Conservation (phyloP, 164 flowering plant species). For the Echeveria elegans region DNA sequence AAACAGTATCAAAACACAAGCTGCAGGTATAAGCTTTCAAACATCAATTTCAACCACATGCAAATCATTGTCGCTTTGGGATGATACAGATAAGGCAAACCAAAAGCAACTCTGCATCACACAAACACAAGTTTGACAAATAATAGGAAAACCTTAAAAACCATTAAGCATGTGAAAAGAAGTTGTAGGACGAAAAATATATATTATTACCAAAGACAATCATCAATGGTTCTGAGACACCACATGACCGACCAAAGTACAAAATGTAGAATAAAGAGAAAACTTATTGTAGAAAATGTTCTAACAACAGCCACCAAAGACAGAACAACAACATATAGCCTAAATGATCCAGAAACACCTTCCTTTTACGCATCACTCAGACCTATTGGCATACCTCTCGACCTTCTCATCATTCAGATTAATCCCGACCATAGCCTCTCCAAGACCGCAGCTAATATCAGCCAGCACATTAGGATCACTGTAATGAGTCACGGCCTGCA, state of each 20-base stretch:
- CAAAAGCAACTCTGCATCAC: no score
- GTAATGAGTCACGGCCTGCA: constrained; percentile 3
- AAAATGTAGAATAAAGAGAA: neutral
- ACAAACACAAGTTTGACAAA: no score
- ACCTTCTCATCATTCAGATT: neutral
- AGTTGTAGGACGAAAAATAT: no score
- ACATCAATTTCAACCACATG: no score
- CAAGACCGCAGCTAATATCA: neutral
- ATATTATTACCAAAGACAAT: constrained; percentile 5
- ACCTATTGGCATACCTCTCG: neutral
- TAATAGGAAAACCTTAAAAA: no score
- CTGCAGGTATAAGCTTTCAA: no score
- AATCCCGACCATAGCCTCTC: constrained; percentile 1
- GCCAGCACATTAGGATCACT: neutral
- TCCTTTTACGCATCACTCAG: neutral
- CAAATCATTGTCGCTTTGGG: no score
- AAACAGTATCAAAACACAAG: no score
- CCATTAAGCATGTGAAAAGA: no score
- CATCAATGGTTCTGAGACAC: neutral
- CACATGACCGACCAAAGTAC: neutral
- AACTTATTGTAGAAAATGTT: neutral
- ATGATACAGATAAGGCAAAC: no score
- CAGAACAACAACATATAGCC: neutral
- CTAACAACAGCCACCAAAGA: neutral
- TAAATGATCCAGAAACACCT: neutral